Conservation (phyloP, 805 yeast genomes). For the Cyberlindnera euphorbiae region DNA sequence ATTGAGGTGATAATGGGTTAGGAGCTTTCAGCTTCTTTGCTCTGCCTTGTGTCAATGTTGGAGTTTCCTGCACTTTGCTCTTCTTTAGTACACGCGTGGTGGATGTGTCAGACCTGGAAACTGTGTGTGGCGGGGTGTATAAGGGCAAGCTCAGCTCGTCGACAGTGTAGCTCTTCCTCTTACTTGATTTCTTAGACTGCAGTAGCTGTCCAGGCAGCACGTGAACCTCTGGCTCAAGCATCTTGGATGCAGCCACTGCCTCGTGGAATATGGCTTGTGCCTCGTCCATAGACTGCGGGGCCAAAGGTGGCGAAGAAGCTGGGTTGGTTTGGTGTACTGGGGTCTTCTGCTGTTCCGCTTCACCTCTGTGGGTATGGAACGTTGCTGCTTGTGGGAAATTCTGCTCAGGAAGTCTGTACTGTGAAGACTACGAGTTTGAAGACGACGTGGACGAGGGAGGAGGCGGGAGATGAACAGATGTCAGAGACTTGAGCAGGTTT, state of each 20-base stretch:
- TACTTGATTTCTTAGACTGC: constrained; percentile 2
- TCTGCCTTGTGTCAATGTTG: constrained; percentile 20
- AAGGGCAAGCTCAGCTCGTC: constrained; percentile 19
- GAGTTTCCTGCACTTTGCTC: constrained; percentile 22
- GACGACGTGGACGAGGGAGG: constrained; percentile 27
- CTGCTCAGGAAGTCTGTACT: background rate
- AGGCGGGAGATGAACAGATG: constrained; percentile 38
- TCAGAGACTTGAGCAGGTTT: constrained; percentile 32
- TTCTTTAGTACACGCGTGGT: constrained; percentile 10
- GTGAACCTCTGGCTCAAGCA: constrained; percentile 6
- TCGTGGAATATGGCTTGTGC: no score
- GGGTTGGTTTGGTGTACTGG: constrained; percentile 6
- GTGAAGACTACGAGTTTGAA: constrained; percentile 3
- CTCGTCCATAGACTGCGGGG: background rate
- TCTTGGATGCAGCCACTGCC: no score
- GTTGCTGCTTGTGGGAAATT: background rate
- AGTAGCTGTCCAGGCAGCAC: constrained; percentile 1
- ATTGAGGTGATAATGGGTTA: constrained; percentile 25
- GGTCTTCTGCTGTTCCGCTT: constrained; percentile 1
- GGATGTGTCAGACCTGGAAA: constrained; percentile 15
- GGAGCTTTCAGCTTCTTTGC: constrained; percentile 10
- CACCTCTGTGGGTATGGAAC: background rate
- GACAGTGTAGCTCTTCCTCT: constrained; percentile 10
- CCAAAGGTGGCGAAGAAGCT: constrained; percentile 7
- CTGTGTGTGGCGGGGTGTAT: constrained; percentile 27